Evolutionary conservation across 305 asterid genomes (phyloP).

Genomic region (Fraxinus nigra): DNA sequence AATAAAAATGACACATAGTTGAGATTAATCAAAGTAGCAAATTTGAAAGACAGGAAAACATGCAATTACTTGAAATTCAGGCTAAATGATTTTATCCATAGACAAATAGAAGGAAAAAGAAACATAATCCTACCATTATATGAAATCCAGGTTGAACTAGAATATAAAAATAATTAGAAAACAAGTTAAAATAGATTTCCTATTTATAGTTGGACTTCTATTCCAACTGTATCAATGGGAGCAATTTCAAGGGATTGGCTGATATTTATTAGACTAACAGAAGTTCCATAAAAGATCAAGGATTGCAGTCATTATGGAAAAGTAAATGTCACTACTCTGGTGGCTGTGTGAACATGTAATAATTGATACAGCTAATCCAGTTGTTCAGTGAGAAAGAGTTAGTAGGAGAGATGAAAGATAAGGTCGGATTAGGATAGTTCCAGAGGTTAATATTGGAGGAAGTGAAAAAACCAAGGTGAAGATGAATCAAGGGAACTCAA

Average conservation of each 20-base stretch:
- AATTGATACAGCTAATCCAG: neutral
- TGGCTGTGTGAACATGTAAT: neutral
- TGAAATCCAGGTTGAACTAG: neutral
- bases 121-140: neutral
- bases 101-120: neutral
- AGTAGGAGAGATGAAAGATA: neutral
- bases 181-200: neutral
- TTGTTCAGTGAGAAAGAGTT: neutral
- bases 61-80: neutral
- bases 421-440: neutral
- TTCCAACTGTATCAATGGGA: neutral
- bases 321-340: neutral
- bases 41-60: conserved; percentile 16
- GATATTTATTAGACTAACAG: neutral
- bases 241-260: neutral
- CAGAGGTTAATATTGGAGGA: neutral
- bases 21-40: conserved; percentile 23
- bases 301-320: neutral
- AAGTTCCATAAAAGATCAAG: neutral
- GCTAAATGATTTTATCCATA: neutral
- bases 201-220: neutral
- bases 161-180: neutral
- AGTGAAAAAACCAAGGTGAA: neutral
- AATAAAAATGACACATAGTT: conserved; percentile 4
- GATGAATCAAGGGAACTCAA: conserved; percentile 3